These are phyloP conservation scores for Phaseolus coccineus DNA, from an alignment of 331 rosid species.

Conservation along the genomic window DNA sequence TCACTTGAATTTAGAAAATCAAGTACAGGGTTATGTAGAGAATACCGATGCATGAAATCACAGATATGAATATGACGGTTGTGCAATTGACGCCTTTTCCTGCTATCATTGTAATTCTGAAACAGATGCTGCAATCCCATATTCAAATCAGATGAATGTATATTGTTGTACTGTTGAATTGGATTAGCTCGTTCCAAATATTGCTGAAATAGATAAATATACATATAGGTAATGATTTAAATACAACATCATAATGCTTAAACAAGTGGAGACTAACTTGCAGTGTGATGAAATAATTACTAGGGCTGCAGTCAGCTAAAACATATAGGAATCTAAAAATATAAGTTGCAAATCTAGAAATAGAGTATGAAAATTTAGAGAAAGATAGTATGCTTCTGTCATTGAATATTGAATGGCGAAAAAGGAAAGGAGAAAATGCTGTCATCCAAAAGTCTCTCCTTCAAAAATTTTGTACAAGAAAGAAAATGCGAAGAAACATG, in stretches of 20 bases:
- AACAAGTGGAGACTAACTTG: constrained; percentile 8
- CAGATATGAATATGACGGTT: not conserved
- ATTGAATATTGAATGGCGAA: not conserved
- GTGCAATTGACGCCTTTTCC: not conserved
- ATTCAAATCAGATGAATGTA: not conserved
- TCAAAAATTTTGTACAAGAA: not conserved
- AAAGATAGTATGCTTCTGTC: not conserved
- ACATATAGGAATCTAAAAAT: not conserved
- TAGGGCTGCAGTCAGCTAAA: not conserved
- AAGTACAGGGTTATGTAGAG: not conserved
- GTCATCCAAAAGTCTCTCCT: not conserved
- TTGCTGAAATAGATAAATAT: constrained; percentile 36
- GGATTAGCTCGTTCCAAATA: constrained; percentile 33
- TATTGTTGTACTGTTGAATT: not conserved
- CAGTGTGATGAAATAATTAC: not conserved
- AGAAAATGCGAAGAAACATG: not conserved
- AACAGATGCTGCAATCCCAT: not conserved
- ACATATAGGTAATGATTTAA: constrained; percentile 6
- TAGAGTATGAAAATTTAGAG: not conserved
- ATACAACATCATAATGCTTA: constrained; percentile 4
- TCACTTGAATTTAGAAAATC: not conserved
- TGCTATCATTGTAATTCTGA: not conserved
- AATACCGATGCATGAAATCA: constrained; percentile 12
- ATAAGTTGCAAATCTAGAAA: not conserved
- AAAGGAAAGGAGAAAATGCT: not conserved